Percentiles rank a stretch among this genome's conserved stretches.
phyloP scores from a whole-genome alignment of 805 yeast species.

The Monosporozyma aerobia region DNA sequence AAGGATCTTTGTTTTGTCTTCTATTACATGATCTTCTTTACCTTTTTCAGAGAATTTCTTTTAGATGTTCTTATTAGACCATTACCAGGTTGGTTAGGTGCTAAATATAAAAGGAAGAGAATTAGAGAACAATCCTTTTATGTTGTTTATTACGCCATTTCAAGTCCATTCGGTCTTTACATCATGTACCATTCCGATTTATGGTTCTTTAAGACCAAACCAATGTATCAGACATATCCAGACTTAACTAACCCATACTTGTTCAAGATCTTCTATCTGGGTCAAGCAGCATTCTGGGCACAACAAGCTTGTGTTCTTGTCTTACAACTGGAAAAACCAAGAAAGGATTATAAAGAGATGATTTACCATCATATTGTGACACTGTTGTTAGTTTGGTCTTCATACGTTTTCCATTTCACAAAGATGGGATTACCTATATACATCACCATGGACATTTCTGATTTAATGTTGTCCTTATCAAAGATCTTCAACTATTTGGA shows the following conservation, averaged over 20 bases:
- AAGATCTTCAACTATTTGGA: conserved; percentile 84
- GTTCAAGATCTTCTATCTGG: conserved; percentile 75
- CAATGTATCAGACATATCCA: conserved; percentile 75
- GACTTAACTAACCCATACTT: conserved; percentile 61
- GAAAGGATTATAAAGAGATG: conserved; percentile 87
- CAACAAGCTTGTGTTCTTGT: conserved; percentile 83
- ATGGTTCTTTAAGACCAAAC: conserved; percentile 82
- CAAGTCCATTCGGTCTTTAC: conserved; percentile 85
- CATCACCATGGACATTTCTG: conserved; percentile 93
- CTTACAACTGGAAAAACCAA: conserved; percentile 84
- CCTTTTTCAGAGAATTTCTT: conserved; percentile 80
- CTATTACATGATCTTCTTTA: conserved; percentile 77
- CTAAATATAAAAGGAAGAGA: conserved; percentile 54
- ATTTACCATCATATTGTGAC: conserved; percentile 92
- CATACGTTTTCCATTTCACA: conserved; percentile 91
- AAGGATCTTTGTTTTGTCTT: conserved; percentile 77
- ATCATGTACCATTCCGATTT: conserved; percentile 77
- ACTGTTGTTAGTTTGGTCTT: conserved; percentile 71
- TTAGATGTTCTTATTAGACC: conserved; percentile 81
- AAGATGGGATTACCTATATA: conserved; percentile 91
- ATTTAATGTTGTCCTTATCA: conserved; percentile 74
- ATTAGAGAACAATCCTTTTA: conserved; percentile 92
- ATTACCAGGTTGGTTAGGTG: conserved; percentile 44
- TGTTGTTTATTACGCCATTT: conserved; percentile 64
- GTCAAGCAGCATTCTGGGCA: conserved; percentile 96